Evolutionary conservation across 768 basidiomycete species (phyloP), one percentile per base, ranked within the genome.

Genomic region (Coprinellus micaceus): DNA sequence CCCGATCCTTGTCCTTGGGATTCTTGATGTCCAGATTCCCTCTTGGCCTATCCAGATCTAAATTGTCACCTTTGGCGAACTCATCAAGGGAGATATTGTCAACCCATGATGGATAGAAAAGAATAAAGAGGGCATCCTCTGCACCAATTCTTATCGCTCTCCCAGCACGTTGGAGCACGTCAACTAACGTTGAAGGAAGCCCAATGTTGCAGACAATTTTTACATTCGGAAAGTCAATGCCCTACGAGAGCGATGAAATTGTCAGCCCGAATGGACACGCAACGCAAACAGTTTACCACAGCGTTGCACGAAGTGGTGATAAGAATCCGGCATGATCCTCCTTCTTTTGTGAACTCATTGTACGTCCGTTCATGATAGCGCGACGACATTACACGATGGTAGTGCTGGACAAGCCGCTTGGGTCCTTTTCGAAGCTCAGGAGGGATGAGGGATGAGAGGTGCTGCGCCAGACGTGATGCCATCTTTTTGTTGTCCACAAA

Each of bases 351-450:
- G 44, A 63, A 65, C 3, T 57, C 59, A 11, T 62, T 26, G 28
- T 66, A 67, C 0, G 59, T 61, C 6, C 57, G 15, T 19, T 66
- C 19, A 0, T 69, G 58, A 29, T 71, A 72, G 7, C 56, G 43
- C 6, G 57, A 33, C 0, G 69, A 70, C 70, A 73, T 71, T 1
- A 51, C 43, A 10, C 59, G 55, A 28, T 73, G 66, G 37, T 71
- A 71, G 29, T 71, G 66, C 5, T n/a, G 41, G 13, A 71, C 50
- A 4, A 71, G 44, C 0, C 63, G 63, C 49, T 22, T 12, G 10
- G 41, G 41, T 2, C 25, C 52, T 0, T 54, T 55, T 17, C 25
- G 57, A 15, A 54, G 40, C 13, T 47, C 9, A 0, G 4, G 9
- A 2, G 67, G 64, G 0, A 73, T 53, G 2, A 39, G 51, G 0